Evolutionary conservation across 2,329 filamentous ascomycete genomes (phyloP).

Genomic region (Zelopaecilomyces penicillatus): DNA sequence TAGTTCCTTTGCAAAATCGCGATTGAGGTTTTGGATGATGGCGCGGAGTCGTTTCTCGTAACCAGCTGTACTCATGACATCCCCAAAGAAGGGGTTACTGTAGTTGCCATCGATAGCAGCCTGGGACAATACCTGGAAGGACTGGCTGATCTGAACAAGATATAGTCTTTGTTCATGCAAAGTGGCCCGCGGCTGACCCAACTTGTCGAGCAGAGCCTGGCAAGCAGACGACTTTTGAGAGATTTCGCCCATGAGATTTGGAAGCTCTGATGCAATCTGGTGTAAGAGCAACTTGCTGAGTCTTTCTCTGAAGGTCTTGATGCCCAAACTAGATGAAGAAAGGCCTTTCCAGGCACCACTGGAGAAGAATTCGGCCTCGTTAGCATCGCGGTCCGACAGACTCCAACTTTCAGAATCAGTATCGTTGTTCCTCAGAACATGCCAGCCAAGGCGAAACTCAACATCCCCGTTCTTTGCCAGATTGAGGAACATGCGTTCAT

Average conservation of each 20-base stretch:
- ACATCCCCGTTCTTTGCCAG: conserved; percentile 39
- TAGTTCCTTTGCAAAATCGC: conserved; percentile 38
- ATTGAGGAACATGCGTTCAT: conserved; percentile 29
- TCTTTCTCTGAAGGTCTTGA: conserved; percentile 37
- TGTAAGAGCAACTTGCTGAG: conserved; percentile 42
- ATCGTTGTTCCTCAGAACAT: conserved; percentile 40
- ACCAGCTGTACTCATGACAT: conserved; percentile 19
- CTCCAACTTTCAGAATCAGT: conserved; percentile 26
- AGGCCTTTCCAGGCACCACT: conserved; percentile 31
- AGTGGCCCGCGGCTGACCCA: conserved; percentile 42
- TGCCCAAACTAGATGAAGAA: conserved; percentile 32
- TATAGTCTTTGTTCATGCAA: conserved; percentile 38
- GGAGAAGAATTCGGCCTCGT: conserved; percentile 37
- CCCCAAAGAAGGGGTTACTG: conserved; percentile 40
- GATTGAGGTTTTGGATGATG: conserved; percentile 41
- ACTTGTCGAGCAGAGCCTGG: conserved; percentile 28
- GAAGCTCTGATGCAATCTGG: conserved; percentile 39
- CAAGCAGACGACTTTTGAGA: conserved; percentile 26
- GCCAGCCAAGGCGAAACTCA: conserved; percentile 43
- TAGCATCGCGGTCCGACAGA: conserved; percentile 26
- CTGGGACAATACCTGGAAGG: conserved; percentile 35
- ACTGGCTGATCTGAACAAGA: conserved; percentile 36
- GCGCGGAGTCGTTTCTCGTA: conserved; percentile 43
- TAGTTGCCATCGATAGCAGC: conserved; percentile 45
- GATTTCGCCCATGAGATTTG: conserved; percentile 36